Base-by-base conservation (phyloP, 148 eudicot species). In the Cornus kousa region DNA sequence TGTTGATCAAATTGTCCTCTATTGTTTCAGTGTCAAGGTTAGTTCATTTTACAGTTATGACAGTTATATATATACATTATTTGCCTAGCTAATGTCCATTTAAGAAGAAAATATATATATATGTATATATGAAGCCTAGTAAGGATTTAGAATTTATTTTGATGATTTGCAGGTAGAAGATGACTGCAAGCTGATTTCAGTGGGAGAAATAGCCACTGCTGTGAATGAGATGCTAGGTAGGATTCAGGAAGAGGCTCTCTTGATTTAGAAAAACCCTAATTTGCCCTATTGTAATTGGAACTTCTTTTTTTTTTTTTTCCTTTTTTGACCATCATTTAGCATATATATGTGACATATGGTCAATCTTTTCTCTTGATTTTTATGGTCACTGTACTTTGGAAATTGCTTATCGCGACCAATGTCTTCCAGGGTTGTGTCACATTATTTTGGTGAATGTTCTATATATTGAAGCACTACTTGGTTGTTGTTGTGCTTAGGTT, bases 11-110 rank as follows among this genome's bases (percentile, higher is more conserved):
- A 74, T 88, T 68, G 88, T 86, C 22, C 90, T 92, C 74, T 92
- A 89, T 80, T 80, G 89, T 79, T 48, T 92, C 22, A 88, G 88
- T 80, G 90, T 92, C 73, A 92, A 89, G 97, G 97, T 91, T 35
- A 43, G 79, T 75, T n/a, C 62, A 68, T 33, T 59, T 13, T 4
- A 19, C 28, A 20, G 9, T 74, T 39, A 43, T 43, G 48, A 39
- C 48, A 43, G 8, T 35, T 35, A 35, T 35, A 35, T 35, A 35
- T 35, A 35, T 35, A 35, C 37, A 2, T 35, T 35, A 35, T 35
- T 4, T 35, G 4, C 37, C 37, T 35, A 28, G 28, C 28, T 28
- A 43, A 43, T 43, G 48, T 43, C 10, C 48, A 43, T 43, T 43
- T 43, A 43, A 4, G 48, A 43, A 43, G 0, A 43, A 43, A 0